phyloP scores from a whole-genome alignment of 768 basidiomycete species.

The Russula dissimulans region DNA sequence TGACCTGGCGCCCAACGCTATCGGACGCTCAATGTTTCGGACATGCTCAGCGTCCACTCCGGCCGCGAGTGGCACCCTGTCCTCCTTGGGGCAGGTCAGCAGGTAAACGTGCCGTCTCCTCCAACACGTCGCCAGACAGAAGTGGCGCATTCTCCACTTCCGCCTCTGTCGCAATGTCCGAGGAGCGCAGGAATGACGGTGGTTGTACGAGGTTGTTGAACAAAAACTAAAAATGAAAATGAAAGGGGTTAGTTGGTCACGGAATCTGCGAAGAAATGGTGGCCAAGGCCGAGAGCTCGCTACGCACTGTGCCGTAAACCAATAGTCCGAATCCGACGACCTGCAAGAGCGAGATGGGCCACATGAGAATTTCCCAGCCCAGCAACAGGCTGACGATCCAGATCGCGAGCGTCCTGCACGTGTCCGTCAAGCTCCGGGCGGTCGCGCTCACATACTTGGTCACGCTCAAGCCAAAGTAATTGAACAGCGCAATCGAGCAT shows the following conservation, averaged over 20 bases:
- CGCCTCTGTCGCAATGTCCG: conserved; percentile 19
- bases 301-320: conserved; percentile 80
- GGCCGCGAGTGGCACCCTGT: conserved; percentile 14
- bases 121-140: conserved; percentile 51
- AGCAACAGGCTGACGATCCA: conserved; percentile 86
- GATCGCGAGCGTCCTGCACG: conserved; percentile 91
- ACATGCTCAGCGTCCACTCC: background rate
- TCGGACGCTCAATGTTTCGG: background rate
- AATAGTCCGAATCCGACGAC: conserved; percentile 78
- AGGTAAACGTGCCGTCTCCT: conserved; percentile 78
- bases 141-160: conserved; percentile 34
- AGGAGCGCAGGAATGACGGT: conserved; percentile 48
- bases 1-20: background rate
- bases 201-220: conserved; percentile 83
- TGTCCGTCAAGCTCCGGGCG: conserved; percentile 85
- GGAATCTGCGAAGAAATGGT: background rate
- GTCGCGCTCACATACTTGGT: conserved; percentile 92
- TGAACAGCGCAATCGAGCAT: conserved; percentile 47
- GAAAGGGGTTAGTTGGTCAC: conserved; percentile 11
- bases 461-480: conserved; percentile 76
- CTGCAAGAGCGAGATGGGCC: conserved; percentile 76
- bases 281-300: background rate
- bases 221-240: conserved; percentile 47
- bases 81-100: conserved; percentile 48
- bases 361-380: conserved; percentile 83